Evolutionary conservation across 768 basidiomycete genomes (phyloP).

Genomic region (Tulasnella sp.): DNA sequence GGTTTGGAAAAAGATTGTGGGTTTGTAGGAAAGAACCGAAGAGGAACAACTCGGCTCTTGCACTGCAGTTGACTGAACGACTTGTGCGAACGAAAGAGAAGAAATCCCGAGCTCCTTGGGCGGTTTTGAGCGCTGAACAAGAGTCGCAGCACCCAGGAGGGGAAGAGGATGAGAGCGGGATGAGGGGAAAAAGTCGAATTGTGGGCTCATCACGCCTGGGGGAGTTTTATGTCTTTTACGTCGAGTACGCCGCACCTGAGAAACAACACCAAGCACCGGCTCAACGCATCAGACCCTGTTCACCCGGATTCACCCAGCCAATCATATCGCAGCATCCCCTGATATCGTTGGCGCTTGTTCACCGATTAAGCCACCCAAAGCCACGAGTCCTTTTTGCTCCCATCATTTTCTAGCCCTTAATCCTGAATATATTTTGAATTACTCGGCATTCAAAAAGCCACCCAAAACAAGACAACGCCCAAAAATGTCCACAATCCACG

Average conservation of each 20-base stretch:
- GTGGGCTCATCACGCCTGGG: not conserved
- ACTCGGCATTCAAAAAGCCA: not conserved
- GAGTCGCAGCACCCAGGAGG: not conserved
- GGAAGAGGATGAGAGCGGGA: not conserved
- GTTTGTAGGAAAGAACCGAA: not conserved
- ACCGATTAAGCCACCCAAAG: not conserved
- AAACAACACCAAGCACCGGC: not conserved
- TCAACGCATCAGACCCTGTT: not conserved
- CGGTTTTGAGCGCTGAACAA: not conserved
- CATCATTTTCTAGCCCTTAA: not conserved
- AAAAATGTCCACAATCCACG: no score
- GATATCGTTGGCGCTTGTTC: not conserved
- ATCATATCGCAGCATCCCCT: not conserved
- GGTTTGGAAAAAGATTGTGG: not conserved
- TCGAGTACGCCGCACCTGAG: not conserved
- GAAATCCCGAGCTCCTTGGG: not conserved
- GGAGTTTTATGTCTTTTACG: not conserved
- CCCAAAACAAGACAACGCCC: not conserved
- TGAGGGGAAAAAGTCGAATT: not conserved
- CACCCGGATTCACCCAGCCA: not conserved
- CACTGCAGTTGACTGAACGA: constrained; percentile 4
- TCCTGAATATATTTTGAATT: not conserved
- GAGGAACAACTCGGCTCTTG: not conserved
- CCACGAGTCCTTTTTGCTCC: constrained; percentile 1
- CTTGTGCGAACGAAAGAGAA: not conserved